Base-by-base conservation (phyloP, 495 filamentous ascomycete genomes). In the Daldinia decipiens region DNA sequence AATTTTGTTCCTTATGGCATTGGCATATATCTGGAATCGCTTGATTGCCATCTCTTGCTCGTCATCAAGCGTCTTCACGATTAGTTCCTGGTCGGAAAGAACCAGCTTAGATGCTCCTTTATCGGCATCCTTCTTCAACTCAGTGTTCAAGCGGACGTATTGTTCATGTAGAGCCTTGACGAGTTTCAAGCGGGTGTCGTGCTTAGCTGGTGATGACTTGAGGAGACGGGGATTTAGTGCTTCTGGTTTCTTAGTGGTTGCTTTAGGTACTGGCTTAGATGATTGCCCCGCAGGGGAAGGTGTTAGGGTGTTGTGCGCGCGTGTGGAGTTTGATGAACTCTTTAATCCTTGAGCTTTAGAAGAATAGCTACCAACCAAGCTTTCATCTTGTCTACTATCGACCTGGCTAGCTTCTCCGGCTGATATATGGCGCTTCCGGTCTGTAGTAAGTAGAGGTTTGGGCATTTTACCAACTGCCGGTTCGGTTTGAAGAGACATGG, bases 171-270 rank as follows among this genome's bases (percentile, higher is more conserved):
- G 79, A 60, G 91, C 86, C 51, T 86, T 88, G 24, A 98, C 75
- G 1, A 92, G 87, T 45, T 87, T 83, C 31, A 88, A 76, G 26
- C 95, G 89, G 43, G 85, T 86, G 29, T 82, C 83, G 78, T 96
- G 93, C 3, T 81, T 73, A 3, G 90, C 91, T 11, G 95, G 95
- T 0, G 91, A 82, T 9, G 87, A 86, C 21, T 87, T 79, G 5
- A 99, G 79, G 67, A 91, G 87, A n/a, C 93, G 87, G 53, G 96
- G 96, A 67, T 94, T 97, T 40, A 98, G 81, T 4, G 84, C 81
- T 82, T 88, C 86, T 19, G 74, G 65, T 65, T 82, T 79, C 47
- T 79, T 78, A 26, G 71, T 38, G 15, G 47, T 19, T 59, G 65
- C 8, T 62, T 57, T 64, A 26, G 57, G 26, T 63, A 51, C 5